Base-by-base conservation (phyloP, 306 rosid species). In the Gynostemma pentaphyllum region DNA sequence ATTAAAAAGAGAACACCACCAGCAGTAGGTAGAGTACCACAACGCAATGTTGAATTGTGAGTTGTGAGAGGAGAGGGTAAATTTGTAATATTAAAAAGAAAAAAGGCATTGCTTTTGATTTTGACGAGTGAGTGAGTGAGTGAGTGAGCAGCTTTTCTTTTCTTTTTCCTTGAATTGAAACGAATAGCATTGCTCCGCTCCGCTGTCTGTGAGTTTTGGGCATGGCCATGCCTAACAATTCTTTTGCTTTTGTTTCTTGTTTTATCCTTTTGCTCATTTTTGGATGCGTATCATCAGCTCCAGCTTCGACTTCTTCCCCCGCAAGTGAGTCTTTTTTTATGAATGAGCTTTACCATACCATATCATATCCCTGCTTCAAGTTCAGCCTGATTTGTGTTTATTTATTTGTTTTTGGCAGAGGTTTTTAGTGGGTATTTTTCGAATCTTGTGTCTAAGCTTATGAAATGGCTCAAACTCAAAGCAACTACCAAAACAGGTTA, bases 281-380 rank as follows among this genome's bases (percentile, higher is more conserved):
- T 55, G 83, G 75, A 28, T 61, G 48, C 48, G 69, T 80, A 44
- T 79, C 82, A 8, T 78, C n/a, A n/a, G n/a, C n/a, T n/a, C n/a
- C 81, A 32, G 84, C 92, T 37, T 76, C 94, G 10, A 68, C 80
- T 36, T 62, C 67, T 60, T 75, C 76, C n/a, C 84, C 85, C 66
- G 86, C 94, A 22, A 90, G 97, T 90, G 64, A 79, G 97, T 68
- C n/a, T n/a, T n/a, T n/a, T n/a, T n/a, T n/a, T n/a, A n/a, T n/a
- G n/a, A n/a, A n/a, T 64, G 30, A n/a, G 30, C 1, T 48, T 28
- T 45, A 40, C 39, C 22, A 22, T 11, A 28, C 0, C 40, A 14
- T 16, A 68, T 59, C 61, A 29, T 21, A 29, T 8, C 8, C 19
- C 41, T 39, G 47, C 61, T 54, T 64, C 36, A 16, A 59, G 27